These are phyloP conservation scores for Aspergillus texensis DNA, from an alignment of 2,329 filamentous ascomycete genomes.

Conservation along the genomic window DNA sequence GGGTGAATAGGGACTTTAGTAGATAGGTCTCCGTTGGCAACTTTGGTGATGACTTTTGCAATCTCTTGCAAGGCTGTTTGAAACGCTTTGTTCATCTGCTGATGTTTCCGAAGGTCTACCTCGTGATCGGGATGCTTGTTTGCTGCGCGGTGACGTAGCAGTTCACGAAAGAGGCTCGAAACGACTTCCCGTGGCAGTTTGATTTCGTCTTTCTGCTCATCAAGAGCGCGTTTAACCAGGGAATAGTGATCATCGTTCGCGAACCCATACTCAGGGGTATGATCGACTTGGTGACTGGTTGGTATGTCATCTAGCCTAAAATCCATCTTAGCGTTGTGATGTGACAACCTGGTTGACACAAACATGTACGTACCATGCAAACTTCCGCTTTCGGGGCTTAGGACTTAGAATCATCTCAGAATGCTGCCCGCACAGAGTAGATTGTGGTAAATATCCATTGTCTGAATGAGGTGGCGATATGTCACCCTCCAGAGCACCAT, in stretches of 20 bases:
- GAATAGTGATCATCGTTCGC: neutral
- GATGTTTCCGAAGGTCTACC: neutral
- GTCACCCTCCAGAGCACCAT: no score
- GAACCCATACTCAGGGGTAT: neutral
- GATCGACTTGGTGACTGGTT: neutral
- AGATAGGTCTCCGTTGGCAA: neutral
- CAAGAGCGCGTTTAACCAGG: neutral
- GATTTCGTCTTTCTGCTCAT: neutral
- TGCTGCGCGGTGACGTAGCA: neutral
- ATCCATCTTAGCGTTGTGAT: neutral
- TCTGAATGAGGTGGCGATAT: neutral
- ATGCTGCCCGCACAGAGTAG: neutral
- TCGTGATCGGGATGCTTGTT: neutral
- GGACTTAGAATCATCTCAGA: neutral
- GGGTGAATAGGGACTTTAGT: neutral
- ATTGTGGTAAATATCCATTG: neutral
- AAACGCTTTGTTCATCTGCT: slow-evolving; percentile 1
- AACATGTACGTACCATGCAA: neutral
- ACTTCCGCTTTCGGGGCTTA: neutral
- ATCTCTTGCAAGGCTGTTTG: neutral
- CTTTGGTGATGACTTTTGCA: slow-evolving; percentile 1
- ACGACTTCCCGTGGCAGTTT: neutral
- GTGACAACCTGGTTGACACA: neutral
- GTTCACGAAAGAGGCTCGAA: neutral
- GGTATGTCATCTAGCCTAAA: neutral